These are phyloP conservation scores for Actinidia arguta DNA, from an alignment of 179 eudicot genomes.

Conservation along the genomic window DNA sequence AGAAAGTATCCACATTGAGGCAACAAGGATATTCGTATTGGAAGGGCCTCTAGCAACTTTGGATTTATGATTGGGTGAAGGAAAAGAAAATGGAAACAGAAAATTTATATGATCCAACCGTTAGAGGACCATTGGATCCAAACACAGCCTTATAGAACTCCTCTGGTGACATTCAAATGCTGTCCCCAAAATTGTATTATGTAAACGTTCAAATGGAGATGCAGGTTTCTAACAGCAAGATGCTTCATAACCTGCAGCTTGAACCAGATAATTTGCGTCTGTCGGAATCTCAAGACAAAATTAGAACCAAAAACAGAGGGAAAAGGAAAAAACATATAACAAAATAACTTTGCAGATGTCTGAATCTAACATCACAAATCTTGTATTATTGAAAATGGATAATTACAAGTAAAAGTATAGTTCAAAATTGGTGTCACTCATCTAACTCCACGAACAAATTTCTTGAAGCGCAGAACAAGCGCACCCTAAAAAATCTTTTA, in stretches of 20 bases:
- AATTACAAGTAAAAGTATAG: not conserved
- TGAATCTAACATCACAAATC: not conserved
- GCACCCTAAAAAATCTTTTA: not conserved
- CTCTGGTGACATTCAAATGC: no score
- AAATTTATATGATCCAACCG: no score
- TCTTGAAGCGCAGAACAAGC: not conserved
- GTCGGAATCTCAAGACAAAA: not conserved
- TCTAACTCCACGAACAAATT: conserved; percentile 9
- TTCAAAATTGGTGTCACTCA: not conserved
- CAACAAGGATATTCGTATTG: no score
- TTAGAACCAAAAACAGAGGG: not conserved
- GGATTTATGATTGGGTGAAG: no score
- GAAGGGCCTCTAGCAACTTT: no score
- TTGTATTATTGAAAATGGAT: not conserved
- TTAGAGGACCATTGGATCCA: no score
- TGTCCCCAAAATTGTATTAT: no score
- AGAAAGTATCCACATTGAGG: no score
- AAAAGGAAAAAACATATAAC: not conserved
- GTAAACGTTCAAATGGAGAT: no score
- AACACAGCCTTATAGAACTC: no score
- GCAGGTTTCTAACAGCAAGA: no score
- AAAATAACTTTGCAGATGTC: not conserved
- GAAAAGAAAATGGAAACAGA: no score
- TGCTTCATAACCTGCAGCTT: not conserved
- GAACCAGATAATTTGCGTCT: not conserved